Conservation (phyloP, 2,329 filamentous ascomycete genomes). For the Gyromitra esculenta region DNA sequence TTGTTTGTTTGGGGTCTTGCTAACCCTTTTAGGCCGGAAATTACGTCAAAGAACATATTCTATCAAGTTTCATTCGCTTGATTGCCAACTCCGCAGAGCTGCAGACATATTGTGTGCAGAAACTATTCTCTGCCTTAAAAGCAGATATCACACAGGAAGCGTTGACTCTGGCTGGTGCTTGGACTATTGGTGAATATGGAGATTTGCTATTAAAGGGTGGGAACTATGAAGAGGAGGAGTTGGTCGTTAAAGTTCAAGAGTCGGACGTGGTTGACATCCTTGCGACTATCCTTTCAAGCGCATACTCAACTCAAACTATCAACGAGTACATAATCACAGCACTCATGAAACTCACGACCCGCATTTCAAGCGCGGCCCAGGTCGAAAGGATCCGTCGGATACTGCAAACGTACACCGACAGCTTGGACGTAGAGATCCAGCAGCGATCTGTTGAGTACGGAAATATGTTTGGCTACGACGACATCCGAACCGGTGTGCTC, state of each 20-base stretch:
- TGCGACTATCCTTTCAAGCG: constrained; percentile 89
- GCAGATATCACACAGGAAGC: constrained; percentile 98
- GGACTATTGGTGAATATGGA: constrained; percentile 97
- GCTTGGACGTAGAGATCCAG: constrained; percentile 93
- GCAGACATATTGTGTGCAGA: constrained; percentile 96
- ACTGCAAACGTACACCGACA: constrained; percentile 79
- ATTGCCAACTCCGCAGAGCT: constrained; percentile 94
- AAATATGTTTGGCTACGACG: constrained; percentile 84
- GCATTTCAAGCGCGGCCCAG: constrained; percentile 83
- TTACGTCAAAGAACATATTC: constrained; percentile 96
- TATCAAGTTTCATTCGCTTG: constrained; percentile 94
- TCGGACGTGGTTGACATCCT: constrained; percentile 94
- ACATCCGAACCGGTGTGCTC: constrained; percentile 86
- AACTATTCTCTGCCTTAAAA: constrained; percentile 87
- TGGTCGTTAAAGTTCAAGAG: constrained; percentile 81
- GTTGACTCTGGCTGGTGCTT: constrained; percentile 88
- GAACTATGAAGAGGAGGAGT: constrained; percentile 91
- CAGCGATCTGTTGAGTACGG: constrained; percentile 94
- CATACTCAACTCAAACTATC: constrained; percentile 87
- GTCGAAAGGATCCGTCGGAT: constrained; percentile 84
- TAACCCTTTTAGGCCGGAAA: constrained; percentile 72
- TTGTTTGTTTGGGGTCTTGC: constrained; percentile 54
- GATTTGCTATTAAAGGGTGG: constrained; percentile 88
- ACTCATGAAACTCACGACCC: constrained; percentile 91
- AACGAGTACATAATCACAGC: constrained; percentile 97